Base-by-base conservation (phyloP, 106 monocot genomes). In the Dendrobium chrysotoxum region DNA sequence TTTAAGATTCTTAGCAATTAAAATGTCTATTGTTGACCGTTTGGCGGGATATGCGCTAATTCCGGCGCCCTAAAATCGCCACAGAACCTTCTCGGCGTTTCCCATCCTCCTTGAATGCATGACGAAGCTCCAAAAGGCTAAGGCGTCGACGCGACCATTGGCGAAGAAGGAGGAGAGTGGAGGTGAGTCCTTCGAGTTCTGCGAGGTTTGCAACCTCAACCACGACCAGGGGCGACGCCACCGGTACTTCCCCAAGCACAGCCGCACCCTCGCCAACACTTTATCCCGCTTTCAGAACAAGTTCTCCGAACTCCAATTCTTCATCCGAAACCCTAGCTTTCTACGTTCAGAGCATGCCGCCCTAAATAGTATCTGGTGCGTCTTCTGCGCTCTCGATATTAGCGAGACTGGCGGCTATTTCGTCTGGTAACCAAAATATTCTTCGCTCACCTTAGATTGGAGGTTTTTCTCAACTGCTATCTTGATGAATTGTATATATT, bases 151-250 rank as follows among this genome's bases (percentile, higher is more conserved):
- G 70, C 3, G 2, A 13, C 31, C 50, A 13, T 50, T 13, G 50
- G 50, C 13, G 50, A 50, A 50, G 31, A 17, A 13, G 70, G 31
- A 2, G 70, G 12, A 35, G 70, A 31, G 12, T 13, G 35, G 35
- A 70, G 55, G 15, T 28, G 78, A 40, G 21, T 40, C 66, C 16
- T 94, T 92, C 86, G 92, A 92, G 70, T 87, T 87, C 84, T 99
- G 98, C 88, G 86, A 94, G 73, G 91, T 99, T 10, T 99, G 98
- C 88, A 84, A 75, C 7, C 75, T 86, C 42, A 95, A 91, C 83
- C 92, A 99, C 93, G 90, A 90, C 79, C 89, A 91, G 72, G 98
- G 98, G 20, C 88, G 86, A 25, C 95, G 89, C 81, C 98, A 99
- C 87, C 83, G 77, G 83, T 99, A 93, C 86, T 82, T 85, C 50